Conservation (phyloP, 1,139 yeast genomes). For the Lodderomyces theae region DNA sequence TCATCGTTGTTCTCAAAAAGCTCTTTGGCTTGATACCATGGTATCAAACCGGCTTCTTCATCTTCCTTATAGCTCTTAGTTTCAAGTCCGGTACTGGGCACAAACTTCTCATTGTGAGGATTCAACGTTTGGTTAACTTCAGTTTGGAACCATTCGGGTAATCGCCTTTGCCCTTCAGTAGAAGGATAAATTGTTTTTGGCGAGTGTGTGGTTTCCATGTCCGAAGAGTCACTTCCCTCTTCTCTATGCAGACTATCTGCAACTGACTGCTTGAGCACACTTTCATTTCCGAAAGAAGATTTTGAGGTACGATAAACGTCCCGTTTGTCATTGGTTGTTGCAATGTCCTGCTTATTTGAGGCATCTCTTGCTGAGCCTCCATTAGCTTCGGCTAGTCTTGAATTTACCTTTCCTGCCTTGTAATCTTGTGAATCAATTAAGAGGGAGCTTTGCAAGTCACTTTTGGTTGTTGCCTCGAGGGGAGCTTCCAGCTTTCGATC, state of each 20-base stretch:
- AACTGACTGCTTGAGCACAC: background rate
- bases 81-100: slow-evolving; percentile 5
- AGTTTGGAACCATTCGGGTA: slow-evolving; percentile 36
- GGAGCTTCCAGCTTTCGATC: background rate
- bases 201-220: slow-evolving; percentile 1
- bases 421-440: slow-evolving; percentile 1
- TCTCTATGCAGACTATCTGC: slow-evolving; percentile 1
- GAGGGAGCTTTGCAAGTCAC: slow-evolving; percentile 2
- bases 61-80: slow-evolving; percentile 30
- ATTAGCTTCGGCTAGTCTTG: background rate
- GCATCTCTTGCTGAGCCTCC: background rate
- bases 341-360: slow-evolving; percentile 7
- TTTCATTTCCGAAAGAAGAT: too few species aligned
- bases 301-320: too few species aligned
- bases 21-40: slow-evolving; percentile 46
- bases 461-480: too few species aligned
- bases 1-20: slow-evolving; percentile 11
- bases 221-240: background rate
- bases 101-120: slow-evolving; percentile 15
- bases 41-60: slow-evolving; percentile 47
- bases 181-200: slow-evolving; percentile 5
- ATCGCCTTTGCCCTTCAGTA: slow-evolving; percentile 7
- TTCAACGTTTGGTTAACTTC: slow-evolving; percentile 17
- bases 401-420: slow-evolving; percentile 1
- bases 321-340: too few species aligned